A percentile compares a stretch with the other conserved stretches of the same genome.
phyloP scores from a whole-genome alignment of 306 rosid genomes.

The Albizia julibrissin region DNA sequence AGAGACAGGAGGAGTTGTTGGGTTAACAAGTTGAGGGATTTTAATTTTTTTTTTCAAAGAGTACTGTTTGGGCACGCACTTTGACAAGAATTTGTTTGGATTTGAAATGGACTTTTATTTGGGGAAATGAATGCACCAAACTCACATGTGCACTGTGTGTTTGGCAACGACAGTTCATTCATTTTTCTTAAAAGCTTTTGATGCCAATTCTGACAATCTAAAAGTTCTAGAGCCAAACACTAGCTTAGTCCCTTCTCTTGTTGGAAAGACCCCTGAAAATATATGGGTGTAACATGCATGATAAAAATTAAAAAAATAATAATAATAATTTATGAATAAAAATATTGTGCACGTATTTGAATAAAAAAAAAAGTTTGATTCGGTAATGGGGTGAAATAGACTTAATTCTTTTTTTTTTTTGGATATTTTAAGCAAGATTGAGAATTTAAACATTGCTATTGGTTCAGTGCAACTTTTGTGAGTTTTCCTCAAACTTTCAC shows the following conservation, averaged over 20 bases:
- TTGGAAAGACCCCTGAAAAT: background rate
- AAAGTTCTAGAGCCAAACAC: background rate
- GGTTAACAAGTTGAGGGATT: conserved; percentile 36
- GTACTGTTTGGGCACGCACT: conserved; percentile 33
- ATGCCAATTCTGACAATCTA: conserved; percentile 38
- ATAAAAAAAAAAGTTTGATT: too few relatives aligned
- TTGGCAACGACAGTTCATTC: conserved; percentile 46
- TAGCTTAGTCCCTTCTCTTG: background rate
- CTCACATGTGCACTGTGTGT: conserved; percentile 57
- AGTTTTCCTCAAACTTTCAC: too few relatives aligned
- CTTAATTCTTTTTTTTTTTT: too few relatives aligned
- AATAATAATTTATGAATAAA: too few relatives aligned
- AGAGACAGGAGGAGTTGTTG: conserved; percentile 18
- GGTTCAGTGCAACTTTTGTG: too few relatives aligned
- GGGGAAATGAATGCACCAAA: conserved; percentile 50
- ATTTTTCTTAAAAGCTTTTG: conserved; percentile 35
- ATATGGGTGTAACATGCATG: background rate
- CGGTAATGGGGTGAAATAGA: too few relatives aligned
- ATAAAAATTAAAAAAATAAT: too few relatives aligned
- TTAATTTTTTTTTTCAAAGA: background rate
- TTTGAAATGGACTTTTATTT: conserved; percentile 40
- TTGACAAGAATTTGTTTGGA: conserved; percentile 33
- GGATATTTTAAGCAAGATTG: too few relatives aligned
- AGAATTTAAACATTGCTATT: too few relatives aligned
- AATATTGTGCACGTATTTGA: too few relatives aligned